Base-by-base conservation (phyloP, 768 basidiomycete species). In the Lentinula raphanica region DNA sequence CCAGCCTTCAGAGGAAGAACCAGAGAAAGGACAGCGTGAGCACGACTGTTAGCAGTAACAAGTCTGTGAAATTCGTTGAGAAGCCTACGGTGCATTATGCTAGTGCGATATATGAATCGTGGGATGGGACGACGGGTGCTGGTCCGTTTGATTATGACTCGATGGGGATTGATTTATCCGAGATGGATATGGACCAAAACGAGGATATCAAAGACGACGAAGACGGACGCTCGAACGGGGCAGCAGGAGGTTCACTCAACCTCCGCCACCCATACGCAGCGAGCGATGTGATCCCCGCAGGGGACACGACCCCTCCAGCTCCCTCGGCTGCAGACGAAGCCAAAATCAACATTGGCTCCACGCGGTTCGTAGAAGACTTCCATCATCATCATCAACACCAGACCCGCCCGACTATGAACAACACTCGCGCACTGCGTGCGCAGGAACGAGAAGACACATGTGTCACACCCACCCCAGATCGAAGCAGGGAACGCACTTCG, bases 11-110 rank as follows among this genome's bases (percentile, higher is more conserved):
- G 25, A 44, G 28, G n/a, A 35, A 13, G n/a, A 56, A 12, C 44
- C n/a, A 56, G 54, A 39, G 59, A 35, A 60, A 60, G 53, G 45
- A 56, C 31, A 60, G 59, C 27, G 28, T 57, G 19, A 48, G 39
- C 25, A 60, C 46, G 11, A 60, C 56, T n/a, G 45, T 66, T 54
- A 70, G 71, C 36, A 65, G 70, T 5, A 72, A 68, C 62, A 83
- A 83, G 54, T 86, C 84, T 32, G 88, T 90, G 50, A 90, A 86
- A 62, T 90, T 89, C 60, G 83, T 84, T 28, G 85, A 87, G 58
- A 73, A 76, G 54, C 86, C 87, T 15, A 86, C 79, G 2, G 75
- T 87, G 8, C 79, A 86, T 65, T 84, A 85, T 57, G 59, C 62
- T 28, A 61, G 53, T 35, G 59, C 50, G 17, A 54, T 49, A 40